phyloP scores from a whole-genome alignment of 805 yeast genomes.

The Yarrowia sp. region DNA sequence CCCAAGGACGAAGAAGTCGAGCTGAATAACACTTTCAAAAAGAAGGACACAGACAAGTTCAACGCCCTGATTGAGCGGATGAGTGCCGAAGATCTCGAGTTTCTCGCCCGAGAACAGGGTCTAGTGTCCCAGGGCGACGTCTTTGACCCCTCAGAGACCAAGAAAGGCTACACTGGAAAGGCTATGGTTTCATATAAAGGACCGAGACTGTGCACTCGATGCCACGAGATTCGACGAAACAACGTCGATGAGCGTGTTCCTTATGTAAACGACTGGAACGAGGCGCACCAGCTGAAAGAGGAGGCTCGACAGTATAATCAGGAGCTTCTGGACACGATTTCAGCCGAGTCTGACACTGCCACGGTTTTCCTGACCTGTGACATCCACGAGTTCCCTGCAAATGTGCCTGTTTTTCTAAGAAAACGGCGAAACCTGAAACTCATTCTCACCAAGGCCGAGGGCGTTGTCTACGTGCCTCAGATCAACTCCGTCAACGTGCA shows the following conservation, averaged over 20 bases:
- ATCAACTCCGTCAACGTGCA: slow-evolving; percentile 25
- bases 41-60: slow-evolving; percentile 9
- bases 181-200: background rate
- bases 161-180: background rate
- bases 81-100: slow-evolving; percentile 28
- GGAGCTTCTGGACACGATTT: slow-evolving; percentile 8
- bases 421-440: slow-evolving; percentile 41
- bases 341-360: slow-evolving; percentile 14
- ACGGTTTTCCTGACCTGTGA: slow-evolving; percentile 12
- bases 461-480: slow-evolving; percentile 28
- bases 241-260: slow-evolving; percentile 13
- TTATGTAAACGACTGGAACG: background rate
- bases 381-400: slow-evolving; percentile 36
- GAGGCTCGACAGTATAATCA: slow-evolving; percentile 8
- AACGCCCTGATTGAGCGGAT: slow-evolving; percentile 5
- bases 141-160: slow-evolving; percentile 6
- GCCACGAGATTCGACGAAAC: slow-evolving; percentile 19
- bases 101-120: slow-evolving; percentile 27
- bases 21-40: background rate
- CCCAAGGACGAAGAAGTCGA: background rate
- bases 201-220: slow-evolving; percentile 9
- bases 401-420: slow-evolving; percentile 15
- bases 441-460: slow-evolving; percentile 40
- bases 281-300: background rate
- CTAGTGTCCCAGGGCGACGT: background rate